Conservation (phyloP, 148 eudicot species). For the Vaccinium corymbosum region DNA sequence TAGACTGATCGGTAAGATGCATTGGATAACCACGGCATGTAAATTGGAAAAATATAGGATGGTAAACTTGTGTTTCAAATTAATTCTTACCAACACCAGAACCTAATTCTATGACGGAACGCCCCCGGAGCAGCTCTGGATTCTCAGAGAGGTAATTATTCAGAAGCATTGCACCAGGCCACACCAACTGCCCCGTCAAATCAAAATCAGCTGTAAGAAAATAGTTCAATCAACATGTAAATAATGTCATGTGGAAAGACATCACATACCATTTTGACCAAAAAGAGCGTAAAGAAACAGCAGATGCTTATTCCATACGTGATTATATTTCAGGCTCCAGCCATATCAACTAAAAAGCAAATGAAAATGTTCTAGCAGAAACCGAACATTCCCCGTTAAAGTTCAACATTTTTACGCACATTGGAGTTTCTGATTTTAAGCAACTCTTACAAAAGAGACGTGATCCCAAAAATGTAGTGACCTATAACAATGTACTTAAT, state of each 20-base stretch:
- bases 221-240: background rate
- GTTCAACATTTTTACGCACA: background rate
- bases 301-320: background rate
- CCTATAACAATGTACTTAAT: conserved; percentile 1
- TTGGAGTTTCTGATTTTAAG: background rate
- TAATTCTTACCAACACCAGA: conserved; percentile 82
- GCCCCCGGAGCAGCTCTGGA: conserved; percentile 66
- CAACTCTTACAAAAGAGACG: background rate
- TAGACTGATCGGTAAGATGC: background rate
- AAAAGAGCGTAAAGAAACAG: background rate
- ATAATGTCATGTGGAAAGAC: background rate
- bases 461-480: background rate
- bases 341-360: background rate
- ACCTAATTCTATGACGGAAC: conserved; percentile 78
- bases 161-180: conserved; percentile 90
- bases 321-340: background rate
- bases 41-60: background rate
- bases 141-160: conserved; percentile 71
- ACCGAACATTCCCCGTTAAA: background rate
- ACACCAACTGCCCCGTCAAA: conserved; percentile 93
- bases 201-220: conserved; percentile 88
- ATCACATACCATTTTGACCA: background rate
- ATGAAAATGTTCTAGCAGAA: background rate
- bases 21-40: background rate
- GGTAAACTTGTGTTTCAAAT: background rate